Base-by-base conservation (phyloP, 768 basidiomycete species). In the Gloeostereum incarnatum region DNA sequence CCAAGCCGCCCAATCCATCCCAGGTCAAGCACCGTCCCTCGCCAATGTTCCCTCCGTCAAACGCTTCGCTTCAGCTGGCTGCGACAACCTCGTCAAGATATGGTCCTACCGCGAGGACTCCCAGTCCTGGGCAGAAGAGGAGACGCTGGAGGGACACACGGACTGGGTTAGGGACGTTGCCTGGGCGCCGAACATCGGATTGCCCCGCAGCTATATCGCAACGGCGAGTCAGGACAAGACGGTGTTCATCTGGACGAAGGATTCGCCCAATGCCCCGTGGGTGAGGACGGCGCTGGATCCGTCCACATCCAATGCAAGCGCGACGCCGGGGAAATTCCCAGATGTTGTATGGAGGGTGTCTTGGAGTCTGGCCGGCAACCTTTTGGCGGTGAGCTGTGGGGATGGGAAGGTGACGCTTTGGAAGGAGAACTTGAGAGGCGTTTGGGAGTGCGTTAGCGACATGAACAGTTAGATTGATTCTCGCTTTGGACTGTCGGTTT, bases 81-180 rank as follows among this genome's bases (percentile, higher is more conserved):
- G 93, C 51, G 96, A 98, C 61, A 92, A 93, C 52, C 73, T 94
- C 35, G 89, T 96, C 50, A 83, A 82, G 51, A 87, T 97, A 48
- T 97, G 94, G 94, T 80, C 73, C 1, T 96, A 81, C 65, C 76
- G 81, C 44, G 88, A 93, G 38, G 83, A 88, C 37, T 71, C 79
- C 6, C 84, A 92, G 57, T 76, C 85, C 6, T 97, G 93, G 91
- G 69, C 74, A 10, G 88, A 90, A 49, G 93, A 92, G 56, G 92
- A 94, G 50, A 76, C 71, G 0, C 74, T 99, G 17, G 86, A 89
- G 35, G 92, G 90, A 0, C 94, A 99, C 58, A 75, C 83, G 0
- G 94, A 99, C 58, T 99, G 94, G 94, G 93, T 99, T 16, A 73
- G 94, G 33, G 94, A 98, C 55, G 93, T 97, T n/a, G 89, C 94